These are phyloP conservation scores for Porphyrellus cyaneotinctus DNA, from an alignment of 768 basidiomycete genomes.

Conservation along the genomic window DNA sequence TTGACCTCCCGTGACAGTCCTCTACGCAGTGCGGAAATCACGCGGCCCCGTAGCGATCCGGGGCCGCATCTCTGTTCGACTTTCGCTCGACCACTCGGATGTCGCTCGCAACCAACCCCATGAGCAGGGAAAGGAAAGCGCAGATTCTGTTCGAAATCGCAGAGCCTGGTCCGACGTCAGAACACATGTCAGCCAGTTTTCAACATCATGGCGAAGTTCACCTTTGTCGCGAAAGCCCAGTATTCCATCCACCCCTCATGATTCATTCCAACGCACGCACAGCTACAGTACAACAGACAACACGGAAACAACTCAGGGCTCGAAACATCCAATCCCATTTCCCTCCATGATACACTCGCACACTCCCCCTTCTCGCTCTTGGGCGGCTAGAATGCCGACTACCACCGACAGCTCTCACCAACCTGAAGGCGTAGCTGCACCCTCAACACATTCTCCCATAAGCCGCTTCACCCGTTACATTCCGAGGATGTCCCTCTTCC, in stretches of 20 bases:
- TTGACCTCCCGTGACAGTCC: conserved; percentile 35
- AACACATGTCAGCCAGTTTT: neutral
- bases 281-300: neutral
- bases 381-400: conserved; percentile 15
- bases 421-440: neutral
- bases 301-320: neutral
- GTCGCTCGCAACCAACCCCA: conserved; percentile 19
- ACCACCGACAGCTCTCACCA: conserved; percentile 5
- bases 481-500: conserved; percentile 51
- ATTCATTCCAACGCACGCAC: neutral
- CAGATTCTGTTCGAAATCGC: conserved; percentile 15
- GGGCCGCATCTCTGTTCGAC: conserved; percentile 51
- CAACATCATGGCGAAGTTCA: neutral
- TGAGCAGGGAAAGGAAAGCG: conserved; percentile 2
- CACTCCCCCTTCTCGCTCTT: conserved; percentile 9
- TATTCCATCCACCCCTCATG: neutral
- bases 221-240: conserved; percentile 7
- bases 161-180: conserved; percentile 46
- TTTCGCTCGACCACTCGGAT: conserved; percentile 39
- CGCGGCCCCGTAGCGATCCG: conserved; percentile 46
- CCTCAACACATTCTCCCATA: conserved; percentile 24
- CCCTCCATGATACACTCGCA: conserved; percentile 6
- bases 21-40: conserved; percentile 54
- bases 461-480: conserved; percentile 41
- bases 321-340: neutral